Base-by-base conservation (phyloP, 176 grass and related monocot species). In the Oryza glumipatula region DNA sequence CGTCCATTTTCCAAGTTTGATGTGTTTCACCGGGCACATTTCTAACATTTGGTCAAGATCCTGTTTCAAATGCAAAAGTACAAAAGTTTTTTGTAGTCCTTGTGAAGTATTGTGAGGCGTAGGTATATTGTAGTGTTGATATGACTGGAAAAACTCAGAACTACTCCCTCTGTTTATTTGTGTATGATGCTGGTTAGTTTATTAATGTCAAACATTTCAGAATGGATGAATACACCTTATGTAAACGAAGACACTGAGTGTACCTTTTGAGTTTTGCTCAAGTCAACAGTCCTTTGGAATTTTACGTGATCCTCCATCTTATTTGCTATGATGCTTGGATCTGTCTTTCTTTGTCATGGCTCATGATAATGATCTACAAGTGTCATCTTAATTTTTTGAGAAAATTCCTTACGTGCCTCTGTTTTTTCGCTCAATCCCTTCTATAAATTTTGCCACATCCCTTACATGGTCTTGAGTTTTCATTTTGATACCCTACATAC, bases 321-420 rank as follows among this genome's bases (percentile, higher is more conserved):
- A 82, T 65, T 16, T 70, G 8, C 7, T 33, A 0, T 89, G 28
- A 70, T 76, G 4, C 75, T 68, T 68, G 47, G 47, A 38, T 67
- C 11, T 74, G 11, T 83, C 33, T 52, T 74, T 74, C 15, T 7
- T 5, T 30, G 33, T 65, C 82, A 49, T 66, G 22, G 26, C 38
- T 43, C 11, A 24, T 45, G 70, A 22, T 11, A 41, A 2, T 54
- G 33, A 23, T 36, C 35, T 36, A 2, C 35, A 36, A 36, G 35
- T 36, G 35, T 36, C 35, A 36, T 36, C 35, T 36, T 36, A 36
- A 36, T 36, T 36, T 36, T 36, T 36, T 36, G 35, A 36, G 35
- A 36, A 36, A 36, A 36, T 5, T 36, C 35, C 35, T 36, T 36
- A 36, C 35, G 35, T 36, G 4, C 4, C 35, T 36, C 35, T 36